These are phyloP conservation scores for Lanmaoa pseudosensibilis DNA, from an alignment of 768 basidiomycete species.

Conservation along the genomic window DNA sequence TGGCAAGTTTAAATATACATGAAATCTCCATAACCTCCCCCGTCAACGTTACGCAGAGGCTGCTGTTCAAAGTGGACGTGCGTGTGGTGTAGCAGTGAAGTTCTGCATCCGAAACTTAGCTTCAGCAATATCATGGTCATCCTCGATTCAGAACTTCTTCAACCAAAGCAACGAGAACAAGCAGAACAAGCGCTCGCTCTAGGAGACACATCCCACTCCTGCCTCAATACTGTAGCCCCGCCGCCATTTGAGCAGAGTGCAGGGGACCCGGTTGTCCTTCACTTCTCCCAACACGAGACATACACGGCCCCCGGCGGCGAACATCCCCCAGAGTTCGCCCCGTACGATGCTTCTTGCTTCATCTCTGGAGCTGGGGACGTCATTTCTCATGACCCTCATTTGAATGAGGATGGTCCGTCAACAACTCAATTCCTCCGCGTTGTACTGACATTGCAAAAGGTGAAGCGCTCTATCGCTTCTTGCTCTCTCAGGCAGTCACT, in stretches of 20 bases:
- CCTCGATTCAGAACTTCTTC: constrained; percentile 6
- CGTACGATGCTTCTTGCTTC: constrained; percentile 64
- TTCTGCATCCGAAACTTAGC: neutral
- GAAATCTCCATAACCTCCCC: neutral
- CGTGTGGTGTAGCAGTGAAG: neutral
- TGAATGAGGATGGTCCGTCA: constrained; percentile 60
- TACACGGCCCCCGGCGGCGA: constrained; percentile 35
- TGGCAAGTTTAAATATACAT: neutral
- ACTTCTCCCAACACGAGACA: constrained; percentile 24
- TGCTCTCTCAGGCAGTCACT: constrained; percentile 53
- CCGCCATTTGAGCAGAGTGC: constrained; percentile 31
- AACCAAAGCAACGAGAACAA: constrained; percentile 5
- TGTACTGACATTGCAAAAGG: constrained; percentile 38
- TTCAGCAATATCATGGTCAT: neutral
- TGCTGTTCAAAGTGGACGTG: neutral
- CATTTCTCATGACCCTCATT: constrained; percentile 68
- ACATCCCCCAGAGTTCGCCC: constrained; percentile 62
- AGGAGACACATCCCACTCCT: neutral
- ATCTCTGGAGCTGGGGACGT: constrained; percentile 47
- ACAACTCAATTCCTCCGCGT: neutral
- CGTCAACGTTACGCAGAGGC: neutral
- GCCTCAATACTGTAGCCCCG: constrained; percentile 5
- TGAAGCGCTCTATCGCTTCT: constrained; percentile 72
- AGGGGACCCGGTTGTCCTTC: constrained; percentile 22
- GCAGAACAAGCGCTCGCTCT: neutral